These are phyloP conservation scores for Candida endomychidarum DNA, from an alignment of 805 yeast genomes.

Conservation along the genomic window DNA sequence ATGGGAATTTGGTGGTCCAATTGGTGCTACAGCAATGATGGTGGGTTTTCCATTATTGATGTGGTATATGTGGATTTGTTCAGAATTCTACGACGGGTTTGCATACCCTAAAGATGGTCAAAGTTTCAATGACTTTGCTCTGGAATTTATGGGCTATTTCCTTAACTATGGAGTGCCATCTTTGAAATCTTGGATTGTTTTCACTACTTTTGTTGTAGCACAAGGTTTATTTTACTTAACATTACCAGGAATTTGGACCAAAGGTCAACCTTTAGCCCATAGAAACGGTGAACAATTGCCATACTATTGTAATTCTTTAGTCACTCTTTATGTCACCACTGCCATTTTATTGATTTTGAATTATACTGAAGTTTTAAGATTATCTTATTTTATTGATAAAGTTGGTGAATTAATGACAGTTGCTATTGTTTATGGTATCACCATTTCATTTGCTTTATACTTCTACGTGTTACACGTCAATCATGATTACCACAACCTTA, in stretches of 20 bases:
- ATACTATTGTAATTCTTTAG: constrained; percentile 90
- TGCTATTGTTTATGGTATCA: constrained; percentile 78
- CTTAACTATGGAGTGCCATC: constrained; percentile 59
- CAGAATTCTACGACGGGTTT: constrained; percentile 72
- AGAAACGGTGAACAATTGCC: constrained; percentile 78
- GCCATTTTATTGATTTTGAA: constrained; percentile 62
- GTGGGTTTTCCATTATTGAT: constrained; percentile 86
- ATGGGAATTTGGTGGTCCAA: constrained; percentile 92
- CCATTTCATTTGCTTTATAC: constrained; percentile 68
- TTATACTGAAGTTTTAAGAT: constrained; percentile 67
- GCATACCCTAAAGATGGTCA: constrained; percentile 66
- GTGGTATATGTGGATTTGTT: constrained; percentile 96
- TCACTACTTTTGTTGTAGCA: constrained; percentile 62
- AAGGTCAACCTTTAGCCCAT: constrained; percentile 90
- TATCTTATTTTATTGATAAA: constrained; percentile 72
- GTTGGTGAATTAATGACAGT: constrained; percentile 93
- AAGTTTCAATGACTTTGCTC: constrained; percentile 49
- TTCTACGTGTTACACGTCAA: constrained; percentile 61
- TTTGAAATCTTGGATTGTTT: constrained; percentile 62
- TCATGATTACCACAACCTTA: constrained; percentile 83
- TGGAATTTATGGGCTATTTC: constrained; percentile 45
- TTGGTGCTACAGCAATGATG: constrained; percentile 90
- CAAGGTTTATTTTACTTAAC: constrained; percentile 78
- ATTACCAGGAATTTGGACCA: constrained; percentile 91
- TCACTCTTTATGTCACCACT: constrained; percentile 73